Percentiles rank a stretch among this genome's conserved stretches.
Conservation (phyloP, 495 filamentous ascomycete species). For the Letharia lupina region DNA sequence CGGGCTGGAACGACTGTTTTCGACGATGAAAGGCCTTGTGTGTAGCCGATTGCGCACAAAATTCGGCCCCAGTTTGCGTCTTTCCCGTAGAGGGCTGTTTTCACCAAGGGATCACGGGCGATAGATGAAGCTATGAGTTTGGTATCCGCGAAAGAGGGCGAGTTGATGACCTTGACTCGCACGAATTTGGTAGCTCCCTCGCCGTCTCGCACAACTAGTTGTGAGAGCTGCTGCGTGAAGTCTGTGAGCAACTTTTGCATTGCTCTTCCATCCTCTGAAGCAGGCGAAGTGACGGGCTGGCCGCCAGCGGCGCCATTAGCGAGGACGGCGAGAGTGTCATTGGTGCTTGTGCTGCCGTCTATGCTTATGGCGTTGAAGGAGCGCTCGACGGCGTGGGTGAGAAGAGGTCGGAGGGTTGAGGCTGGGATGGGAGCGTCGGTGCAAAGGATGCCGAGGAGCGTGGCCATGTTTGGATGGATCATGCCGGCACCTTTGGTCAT, state of each 20-base stretch:
- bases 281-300: constrained; percentile 42
- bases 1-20: constrained; percentile 66
- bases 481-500: constrained; percentile 99
- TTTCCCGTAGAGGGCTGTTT: constrained; percentile 92
- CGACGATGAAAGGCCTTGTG: constrained; percentile 52
- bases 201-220: constrained; percentile 90
- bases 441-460: constrained; percentile 84
- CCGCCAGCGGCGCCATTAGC: constrained; percentile 92
- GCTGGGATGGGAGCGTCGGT: constrained; percentile 82
- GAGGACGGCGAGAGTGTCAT: constrained; percentile 89
- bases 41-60: constrained; percentile 88
- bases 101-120: constrained; percentile 89
- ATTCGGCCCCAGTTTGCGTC: constrained; percentile 99
- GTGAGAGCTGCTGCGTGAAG: constrained; percentile 76
- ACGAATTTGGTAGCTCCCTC: constrained; percentile 99
- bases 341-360: constrained; percentile 93
- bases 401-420: constrained; percentile 54
- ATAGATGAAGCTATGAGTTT: constrained; percentile 74
- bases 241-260: constrained; percentile 62
- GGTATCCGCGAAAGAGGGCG: constrained; percentile 55
- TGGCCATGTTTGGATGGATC: constrained; percentile 99
- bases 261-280: constrained; percentile 54
- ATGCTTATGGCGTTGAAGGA: constrained; percentile 97
- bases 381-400: constrained; percentile 66
- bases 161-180: constrained; percentile 74